phyloP scores from a whole-genome alignment of 768 basidiomycete genomes.

The Boletus reticulatus region DNA sequence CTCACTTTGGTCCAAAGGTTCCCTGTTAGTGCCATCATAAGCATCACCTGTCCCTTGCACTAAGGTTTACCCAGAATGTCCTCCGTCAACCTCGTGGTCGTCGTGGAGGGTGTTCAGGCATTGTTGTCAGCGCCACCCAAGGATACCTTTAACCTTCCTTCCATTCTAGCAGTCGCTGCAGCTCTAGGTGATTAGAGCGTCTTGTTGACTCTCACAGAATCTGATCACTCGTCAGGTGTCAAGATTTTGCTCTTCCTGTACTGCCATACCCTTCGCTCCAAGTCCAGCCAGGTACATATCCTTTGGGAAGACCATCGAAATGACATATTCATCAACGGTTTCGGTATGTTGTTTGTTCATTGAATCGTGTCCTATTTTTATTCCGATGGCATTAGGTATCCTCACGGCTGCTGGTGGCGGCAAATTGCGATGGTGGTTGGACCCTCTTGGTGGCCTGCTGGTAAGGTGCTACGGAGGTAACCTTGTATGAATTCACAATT shows the following conservation, averaged over 20 bases:
- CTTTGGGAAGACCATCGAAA: conserved; percentile 97
- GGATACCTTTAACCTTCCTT: conserved; percentile 71
- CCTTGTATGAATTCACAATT: not conserved
- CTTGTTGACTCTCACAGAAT: not conserved
- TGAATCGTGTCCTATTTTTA: not conserved
- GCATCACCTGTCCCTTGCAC: not conserved
- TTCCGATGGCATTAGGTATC: conserved; percentile 48
- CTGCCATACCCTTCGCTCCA: conserved; percentile 72
- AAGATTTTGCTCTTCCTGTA: conserved; percentile 89
- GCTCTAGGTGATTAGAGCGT: conserved; percentile 56
- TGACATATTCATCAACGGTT: conserved; percentile 82
- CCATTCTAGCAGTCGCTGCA: conserved; percentile 77
- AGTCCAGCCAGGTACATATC: conserved; percentile 90
- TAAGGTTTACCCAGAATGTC: conserved; percentile 61
- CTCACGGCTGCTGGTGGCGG: conserved; percentile 84
- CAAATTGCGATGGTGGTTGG: conserved; percentile 79
- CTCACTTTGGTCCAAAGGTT: conserved; percentile 37
- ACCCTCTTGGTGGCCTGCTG: conserved; percentile 75
- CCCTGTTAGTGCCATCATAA: conserved; percentile 34
- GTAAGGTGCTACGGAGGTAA: conserved; percentile 40
- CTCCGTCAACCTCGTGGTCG: conserved; percentile 86
- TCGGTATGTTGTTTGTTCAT: conserved; percentile 43
- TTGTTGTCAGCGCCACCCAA: conserved; percentile 57
- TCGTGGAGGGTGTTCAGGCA: conserved; percentile 82
- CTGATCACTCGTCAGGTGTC: conserved; percentile 47